A percentile compares a stretch with the other conserved stretches of the same genome.
phyloP scores from a whole-genome alignment of 345 rosid species.

The Salix brachista region DNA sequence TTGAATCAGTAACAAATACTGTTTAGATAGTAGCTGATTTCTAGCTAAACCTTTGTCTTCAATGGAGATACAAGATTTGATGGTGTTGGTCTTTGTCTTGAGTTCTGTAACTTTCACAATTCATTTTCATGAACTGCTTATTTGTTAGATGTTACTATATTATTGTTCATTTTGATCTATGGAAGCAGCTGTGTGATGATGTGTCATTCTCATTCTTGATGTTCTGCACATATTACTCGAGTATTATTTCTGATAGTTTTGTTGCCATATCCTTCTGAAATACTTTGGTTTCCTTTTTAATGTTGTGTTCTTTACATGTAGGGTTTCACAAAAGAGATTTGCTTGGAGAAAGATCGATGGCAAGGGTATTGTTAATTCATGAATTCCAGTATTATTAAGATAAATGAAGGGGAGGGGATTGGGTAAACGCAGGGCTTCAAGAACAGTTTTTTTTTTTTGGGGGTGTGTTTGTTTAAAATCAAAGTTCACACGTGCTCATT shows the following conservation, averaged over 20 bases:
- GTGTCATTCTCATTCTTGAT: neutral
- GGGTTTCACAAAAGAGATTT: constrained; percentile 98
- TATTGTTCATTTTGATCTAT: constrained; percentile 6
- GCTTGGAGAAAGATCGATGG: constrained; percentile 97
- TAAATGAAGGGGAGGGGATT: neutral
- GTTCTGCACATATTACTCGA: neutral
- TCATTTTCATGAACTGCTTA: neutral
- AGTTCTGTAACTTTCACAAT: neutral
- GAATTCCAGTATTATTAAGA: neutral
- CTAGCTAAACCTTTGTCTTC: neutral
- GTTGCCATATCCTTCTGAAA: neutral
- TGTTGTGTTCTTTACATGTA: constrained; percentile 21
- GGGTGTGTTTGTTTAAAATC: too few species aligned
- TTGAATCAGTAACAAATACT: neutral
- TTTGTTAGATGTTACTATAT: neutral
- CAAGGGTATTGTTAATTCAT: constrained; percentile 66
- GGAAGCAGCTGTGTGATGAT: neutral
- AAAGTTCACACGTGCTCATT: too few species aligned
- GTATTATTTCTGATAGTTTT: neutral
- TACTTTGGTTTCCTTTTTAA: neutral
- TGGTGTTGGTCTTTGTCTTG: neutral
- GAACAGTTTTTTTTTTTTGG: neutral
- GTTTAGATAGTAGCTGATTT: neutral
- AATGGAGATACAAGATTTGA: neutral
- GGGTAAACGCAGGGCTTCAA: neutral